phyloP scores from a whole-genome alignment of 2,329 filamentous ascomycete species.

The Bretziella fagacearum region DNA sequence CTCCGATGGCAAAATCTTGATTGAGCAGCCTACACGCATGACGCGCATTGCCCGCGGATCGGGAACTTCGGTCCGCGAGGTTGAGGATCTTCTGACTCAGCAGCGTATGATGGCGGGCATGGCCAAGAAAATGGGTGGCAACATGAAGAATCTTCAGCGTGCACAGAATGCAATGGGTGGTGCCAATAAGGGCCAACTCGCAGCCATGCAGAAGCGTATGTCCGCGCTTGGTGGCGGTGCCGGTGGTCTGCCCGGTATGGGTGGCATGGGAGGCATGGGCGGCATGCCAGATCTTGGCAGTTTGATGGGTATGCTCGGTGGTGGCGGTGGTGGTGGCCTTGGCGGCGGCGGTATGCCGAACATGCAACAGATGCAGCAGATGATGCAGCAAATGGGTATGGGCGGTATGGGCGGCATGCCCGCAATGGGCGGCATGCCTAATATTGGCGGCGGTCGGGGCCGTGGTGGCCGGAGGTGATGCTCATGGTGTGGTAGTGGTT shows the following conservation, averaged over 20 bases:
- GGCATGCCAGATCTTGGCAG: slow-evolving; percentile 69
- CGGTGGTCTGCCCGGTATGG: slow-evolving; percentile 33
- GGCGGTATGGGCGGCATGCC: slow-evolving; percentile 24
- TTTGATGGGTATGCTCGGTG: slow-evolving; percentile 82
- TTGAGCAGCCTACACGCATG: slow-evolving; percentile 84
- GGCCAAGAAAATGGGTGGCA: slow-evolving; percentile 97
- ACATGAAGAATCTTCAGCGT: slow-evolving; percentile 94
- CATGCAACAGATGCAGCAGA: slow-evolving; percentile 64
- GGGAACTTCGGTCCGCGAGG: slow-evolving; percentile 77
- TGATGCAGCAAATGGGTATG: slow-evolving; percentile 59
- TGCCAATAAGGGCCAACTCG: slow-evolving; percentile 78
- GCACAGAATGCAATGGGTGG: slow-evolving; percentile 84
- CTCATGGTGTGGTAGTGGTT: neutral
- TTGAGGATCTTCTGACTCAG: slow-evolving; percentile 93
- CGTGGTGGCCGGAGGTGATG: neutral
- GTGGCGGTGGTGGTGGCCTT: slow-evolving; percentile 40
- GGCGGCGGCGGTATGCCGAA: slow-evolving; percentile 46
- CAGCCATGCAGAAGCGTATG: slow-evolving; percentile 96
- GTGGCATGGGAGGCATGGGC: slow-evolving; percentile 49
- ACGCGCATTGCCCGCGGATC: slow-evolving; percentile 79
- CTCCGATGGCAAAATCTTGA: slow-evolving; percentile 83
- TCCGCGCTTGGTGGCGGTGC: slow-evolving; percentile 78
- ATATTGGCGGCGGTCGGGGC: slow-evolving; percentile 16
- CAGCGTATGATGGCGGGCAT: slow-evolving; percentile 98
- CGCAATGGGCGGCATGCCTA: slow-evolving; percentile 21